These are phyloP conservation scores for Diversispora epigaea DNA, from an alignment of 192 early-diverging fungal genomes.

Conservation along the genomic window DNA sequence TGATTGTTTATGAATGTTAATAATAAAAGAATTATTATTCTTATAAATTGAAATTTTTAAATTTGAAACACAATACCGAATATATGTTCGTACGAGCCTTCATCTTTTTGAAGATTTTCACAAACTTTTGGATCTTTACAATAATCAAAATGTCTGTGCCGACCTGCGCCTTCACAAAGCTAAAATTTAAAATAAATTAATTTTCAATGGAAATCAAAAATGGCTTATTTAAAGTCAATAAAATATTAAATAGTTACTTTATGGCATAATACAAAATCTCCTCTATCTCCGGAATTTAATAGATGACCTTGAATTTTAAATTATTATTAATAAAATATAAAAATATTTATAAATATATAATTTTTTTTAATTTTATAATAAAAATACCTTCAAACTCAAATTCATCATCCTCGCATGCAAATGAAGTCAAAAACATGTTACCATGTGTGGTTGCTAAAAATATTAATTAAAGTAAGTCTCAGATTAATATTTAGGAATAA, in stretches of 20 bases:
- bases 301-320: too few relatives aligned
- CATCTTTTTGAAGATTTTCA: neutral
- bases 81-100: too few relatives aligned
- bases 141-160: conserved; percentile 35
- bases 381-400: conserved; percentile 22
- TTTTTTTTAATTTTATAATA: neutral
- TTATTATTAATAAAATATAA: too few relatives aligned
- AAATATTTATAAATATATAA: neutral
- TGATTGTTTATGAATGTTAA: neutral
- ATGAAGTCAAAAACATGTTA: neutral
- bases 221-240: neutral
- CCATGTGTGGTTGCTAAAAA: neutral
- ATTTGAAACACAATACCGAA: neutral
- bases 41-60: neutral
- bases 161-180: conserved; percentile 14
- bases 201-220: neutral
- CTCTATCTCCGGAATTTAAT: conserved; percentile 18
- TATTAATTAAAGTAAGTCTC: neutral
- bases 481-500: neutral
- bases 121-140: conserved; percentile 20
- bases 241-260: neutral
- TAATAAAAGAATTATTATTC: neutral
- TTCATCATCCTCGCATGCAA: conserved; percentile 12
- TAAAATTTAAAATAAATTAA: neutral
- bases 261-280: conserved; percentile 11